Evolutionary conservation across 192 early-diverging fungal genomes (phyloP).

Genomic region (Backusella macrospora): DNA sequence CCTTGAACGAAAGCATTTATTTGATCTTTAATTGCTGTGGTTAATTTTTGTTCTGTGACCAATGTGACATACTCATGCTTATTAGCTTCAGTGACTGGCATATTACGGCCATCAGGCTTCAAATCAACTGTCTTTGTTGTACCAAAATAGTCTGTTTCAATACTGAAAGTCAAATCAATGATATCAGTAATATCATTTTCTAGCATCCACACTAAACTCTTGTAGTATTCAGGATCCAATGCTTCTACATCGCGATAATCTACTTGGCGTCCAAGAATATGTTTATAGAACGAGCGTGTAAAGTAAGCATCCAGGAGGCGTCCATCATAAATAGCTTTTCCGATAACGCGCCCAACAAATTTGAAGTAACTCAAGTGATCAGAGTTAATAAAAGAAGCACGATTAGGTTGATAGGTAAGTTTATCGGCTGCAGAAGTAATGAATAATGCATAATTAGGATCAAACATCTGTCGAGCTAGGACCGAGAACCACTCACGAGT

Average conservation of each 20-base stretch:
- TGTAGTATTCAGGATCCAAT: conserved; percentile 95
- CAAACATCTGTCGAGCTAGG: conserved; percentile 96
- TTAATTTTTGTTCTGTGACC: conserved; percentile 90
- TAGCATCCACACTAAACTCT: conserved; percentile 97
- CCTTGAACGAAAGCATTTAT: conserved; percentile 91
- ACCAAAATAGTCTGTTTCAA: conserved; percentile 95
- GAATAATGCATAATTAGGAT: conserved; percentile 98
- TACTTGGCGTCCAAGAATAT: conserved; percentile 88
- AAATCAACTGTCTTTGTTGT: conserved; percentile 83
- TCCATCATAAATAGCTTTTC: conserved; percentile 99
- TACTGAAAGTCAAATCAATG: conserved; percentile 92
- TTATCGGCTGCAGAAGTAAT: conserved; percentile 93
- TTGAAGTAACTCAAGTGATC: conserved; percentile 96
- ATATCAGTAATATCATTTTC: conserved; percentile 96
- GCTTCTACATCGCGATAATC: conserved; percentile 99
- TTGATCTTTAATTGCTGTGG: conserved; percentile 91
- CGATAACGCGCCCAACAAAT: conserved; percentile 98
- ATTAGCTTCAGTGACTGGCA: conserved; percentile 92
- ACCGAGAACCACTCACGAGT: conserved; percentile 99
- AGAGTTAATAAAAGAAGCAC: conserved; percentile 86
- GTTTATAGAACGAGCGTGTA: conserved; percentile 98
- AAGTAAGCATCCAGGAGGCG: conserved; percentile 95
- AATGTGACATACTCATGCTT: conserved; percentile 96
- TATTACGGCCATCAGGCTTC: conserved; percentile 84
- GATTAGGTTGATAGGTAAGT: conserved; percentile 98